Conservation (phyloP, 2,329 filamentous ascomycete genomes). For the Penicillium rolfsii region DNA sequence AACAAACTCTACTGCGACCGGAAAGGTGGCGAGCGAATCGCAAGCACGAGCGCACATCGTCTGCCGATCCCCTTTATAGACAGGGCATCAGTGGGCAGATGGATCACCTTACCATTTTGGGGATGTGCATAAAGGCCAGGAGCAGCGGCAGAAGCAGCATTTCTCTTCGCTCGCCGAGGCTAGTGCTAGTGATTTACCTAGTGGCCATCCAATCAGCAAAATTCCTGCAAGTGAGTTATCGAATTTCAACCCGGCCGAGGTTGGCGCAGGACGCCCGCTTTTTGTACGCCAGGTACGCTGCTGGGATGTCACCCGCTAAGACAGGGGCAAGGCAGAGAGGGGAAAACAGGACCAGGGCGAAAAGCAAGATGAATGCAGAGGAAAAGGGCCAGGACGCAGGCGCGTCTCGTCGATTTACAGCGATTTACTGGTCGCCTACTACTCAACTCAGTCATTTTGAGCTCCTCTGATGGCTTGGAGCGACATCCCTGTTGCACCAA, state of each 20-base stretch:
- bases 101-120: slow-evolving; percentile 31
- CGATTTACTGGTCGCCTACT: not conserved
- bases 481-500: slow-evolving; percentile 24
- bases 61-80: slow-evolving; percentile 32
- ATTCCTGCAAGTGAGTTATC: slow-evolving; percentile 31
- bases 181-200: slow-evolving; percentile 28
- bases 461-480: slow-evolving; percentile 9
- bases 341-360: not conserved
- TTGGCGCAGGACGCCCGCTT: slow-evolving; percentile 29
- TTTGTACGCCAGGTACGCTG: slow-evolving; percentile 30
- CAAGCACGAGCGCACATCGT: slow-evolving; percentile 25
- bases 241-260: slow-evolving; percentile 34
- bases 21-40: slow-evolving; percentile 15
- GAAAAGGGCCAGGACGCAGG: not conserved
- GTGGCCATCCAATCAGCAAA: slow-evolving; percentile 37
- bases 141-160: slow-evolving; percentile 2
- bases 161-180: slow-evolving; percentile 18
- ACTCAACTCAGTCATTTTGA: not conserved
- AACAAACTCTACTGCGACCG: slow-evolving; percentile 19
- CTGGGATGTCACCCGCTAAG: slow-evolving; percentile 22
- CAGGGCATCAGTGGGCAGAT: slow-evolving; percentile 21
- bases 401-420: slow-evolving; percentile 14
- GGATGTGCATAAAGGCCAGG: slow-evolving; percentile 29
- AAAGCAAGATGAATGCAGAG: not conserved
- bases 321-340: slow-evolving; percentile 9